Base-by-base conservation (phyloP, 306 rosid genomes). In the Malus orientalis region DNA sequence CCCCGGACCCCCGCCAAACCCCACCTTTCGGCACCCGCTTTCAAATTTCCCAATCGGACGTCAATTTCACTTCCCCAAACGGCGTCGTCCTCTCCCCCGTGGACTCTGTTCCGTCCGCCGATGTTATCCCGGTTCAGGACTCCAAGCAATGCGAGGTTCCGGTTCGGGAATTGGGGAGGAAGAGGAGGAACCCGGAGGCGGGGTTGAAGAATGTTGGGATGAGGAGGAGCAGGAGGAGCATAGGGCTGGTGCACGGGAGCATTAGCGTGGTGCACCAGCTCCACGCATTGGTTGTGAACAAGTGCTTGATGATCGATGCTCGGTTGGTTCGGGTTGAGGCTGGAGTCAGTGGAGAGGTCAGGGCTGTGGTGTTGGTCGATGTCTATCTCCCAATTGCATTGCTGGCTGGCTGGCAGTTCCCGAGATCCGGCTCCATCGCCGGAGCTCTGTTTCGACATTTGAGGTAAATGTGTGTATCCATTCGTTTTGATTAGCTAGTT, bases 401-500 rank as follows among this genome's bases (percentile, higher is more conserved):
- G 16, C 88, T 88, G 93, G 77, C 85, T 40, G 97, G 97, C 1
- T 89, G 98, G 97, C 97, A 95, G 88, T 95, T 92, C 32, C 97
- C 97, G 4, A 81, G 22, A 60, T 84, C 80, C 0, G 88, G 86
- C 1, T 32, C 92, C 19, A 60, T 87, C 2, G 97, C 97, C 11
- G 97, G 86, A 3, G 91, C 96, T 0, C 75, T 95, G 51, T 92
- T 92, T 67, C 71, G 84, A 67, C 97, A 95, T 80, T 81, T 95
- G 86, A 88, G 99, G 99, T 95, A 72, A 29, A 29, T 42, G 30
- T 64, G 25, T 74, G 0, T n/a, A 54, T 27, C 47, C 14, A 58
- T 55, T 14, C 6, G 25, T 59, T 27, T 22, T 16, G 55, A 20
- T 33, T 71, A 33, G 22, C 42, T 4, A 18, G 47, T 33, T 54